Evolutionary conservation across 345 rosid species (phyloP), one percentile per base, ranked within the genome.

Genomic region (Melastoma malabathricum): DNA sequence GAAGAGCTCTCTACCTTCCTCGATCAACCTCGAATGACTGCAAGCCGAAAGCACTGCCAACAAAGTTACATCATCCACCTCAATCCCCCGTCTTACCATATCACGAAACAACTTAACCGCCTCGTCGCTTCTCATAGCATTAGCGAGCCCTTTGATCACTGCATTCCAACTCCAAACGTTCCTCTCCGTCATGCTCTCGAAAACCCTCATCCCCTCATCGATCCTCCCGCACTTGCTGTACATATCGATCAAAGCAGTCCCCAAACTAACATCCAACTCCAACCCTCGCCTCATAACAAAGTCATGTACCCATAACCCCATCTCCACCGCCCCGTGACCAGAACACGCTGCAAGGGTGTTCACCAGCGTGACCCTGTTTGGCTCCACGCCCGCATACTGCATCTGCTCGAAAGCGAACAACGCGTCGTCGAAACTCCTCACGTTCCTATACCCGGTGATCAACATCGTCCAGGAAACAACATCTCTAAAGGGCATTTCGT

Each of bases 271-370:
- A 69, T 81, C 81, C 60, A 81, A n/a, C 52, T 81, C 74, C 87
- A 75, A 77, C 10, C 60, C 61, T 14, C 47, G 67, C 39, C 60
- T 68, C 43, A 54, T 70, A 44, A 64, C 55, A 60, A 67, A 69
- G 51, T 73, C 79, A 67, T 77, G 87, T 53, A 75, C 67, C 81
- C 84, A 71, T 17, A 65, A 43, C 9, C 81, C 83, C 81, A 81
- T 75, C 59, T 73, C 73, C 50, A 52, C 57, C 15, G 79, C 77
- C 3, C 79, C 68, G 38, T 50, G 65, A 57, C 69, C 52, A 6
- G 65, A 68, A 51, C 79, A 75, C 0, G 77, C 81, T 17, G 69
- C 71, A 56, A 75, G 69, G 1, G 65, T 75, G 67, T 73, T 77
- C 70, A 81, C 87, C 76, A 71, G 72, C 0, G 87, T 77, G 43